Evolutionary conservation across 306 rosid species (phyloP).

Genomic region (Ormosia semicastrata): DNA sequence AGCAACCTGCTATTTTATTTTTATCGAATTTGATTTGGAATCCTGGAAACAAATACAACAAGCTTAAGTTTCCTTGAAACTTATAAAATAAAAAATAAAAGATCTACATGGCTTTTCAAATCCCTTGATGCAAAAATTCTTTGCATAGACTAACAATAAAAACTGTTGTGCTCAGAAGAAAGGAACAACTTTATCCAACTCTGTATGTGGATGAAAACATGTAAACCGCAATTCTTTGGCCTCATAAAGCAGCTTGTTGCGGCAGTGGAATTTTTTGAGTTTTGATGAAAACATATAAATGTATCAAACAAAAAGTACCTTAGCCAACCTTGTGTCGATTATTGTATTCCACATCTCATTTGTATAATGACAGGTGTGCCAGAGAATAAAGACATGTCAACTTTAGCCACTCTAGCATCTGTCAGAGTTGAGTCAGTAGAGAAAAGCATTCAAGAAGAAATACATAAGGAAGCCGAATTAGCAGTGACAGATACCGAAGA

Average conservation of each 20-base stretch:
- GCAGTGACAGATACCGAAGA: slow-evolving; percentile 1
- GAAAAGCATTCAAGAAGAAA: slow-evolving; percentile 15
- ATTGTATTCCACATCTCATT: slow-evolving; percentile 14
- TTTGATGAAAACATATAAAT: not conserved
- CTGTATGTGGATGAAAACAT: too few relatives aligned
- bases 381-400: slow-evolving; percentile 1
- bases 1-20: not conserved
- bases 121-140: too few relatives aligned
- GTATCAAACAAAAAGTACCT: not conserved
- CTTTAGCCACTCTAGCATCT: not conserved
- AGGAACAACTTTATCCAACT: too few relatives aligned
- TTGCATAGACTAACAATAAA: too few relatives aligned
- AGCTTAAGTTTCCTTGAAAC: too few relatives aligned
- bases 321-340: not conserved
- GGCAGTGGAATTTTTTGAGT: not conserved
- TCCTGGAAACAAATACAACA: too few relatives aligned
- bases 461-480: slow-evolving; percentile 12
- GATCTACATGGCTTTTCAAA: too few relatives aligned
- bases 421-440: not conserved
- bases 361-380: slow-evolving; percentile 1
- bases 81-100: too few relatives aligned
- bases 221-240: too few relatives aligned
- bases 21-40: too few relatives aligned
- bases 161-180: too few relatives aligned
- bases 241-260: not conserved